Evolutionary conservation across 768 basidiomycete genomes (phyloP), one percentile per base, ranked within the genome.

Genomic region (Russula virescens): DNA sequence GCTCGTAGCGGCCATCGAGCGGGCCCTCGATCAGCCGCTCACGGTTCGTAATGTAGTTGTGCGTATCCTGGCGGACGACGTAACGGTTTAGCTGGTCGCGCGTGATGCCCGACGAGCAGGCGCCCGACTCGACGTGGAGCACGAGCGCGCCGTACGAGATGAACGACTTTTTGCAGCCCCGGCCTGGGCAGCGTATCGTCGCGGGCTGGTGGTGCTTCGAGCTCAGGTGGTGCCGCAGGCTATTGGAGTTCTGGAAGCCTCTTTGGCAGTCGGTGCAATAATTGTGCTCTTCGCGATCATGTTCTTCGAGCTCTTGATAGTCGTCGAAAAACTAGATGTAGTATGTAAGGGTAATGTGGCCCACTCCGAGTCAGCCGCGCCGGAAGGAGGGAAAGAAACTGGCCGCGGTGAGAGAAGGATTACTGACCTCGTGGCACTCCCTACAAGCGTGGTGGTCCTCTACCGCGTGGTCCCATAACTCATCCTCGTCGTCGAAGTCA

Each of bases 101-200:
- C 35, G 71, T 70, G 45, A 81, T 71, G 13, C 83, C 79, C 0
- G 86, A 86, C 25, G 65, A 55, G 69, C 88, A 88, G 3, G 69
- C 64, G 1, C 86, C 87, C 13, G 77, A 74, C 68, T 89, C 88
- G 69, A 87, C 77, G 70, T 90, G 88, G 34, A 81, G 78, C 35
- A 82, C 68, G 50, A 89, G 75, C 11, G 84, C 81, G 8, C 28
- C 78, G 47, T 67, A 73, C 21, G 80, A 82, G 55, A 83, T 70
- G 72, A 88, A 89, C 1, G 58, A 66, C 23, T 65, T 64, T 1
- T 61, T 71, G 68, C 88, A 89, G 40, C 77, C 76, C 5, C 21
- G 61, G 60, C 77, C 74, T 0, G 75, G 73, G 69, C 79, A 73
- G 64, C 72, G 43, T 74, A 71, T 63, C 61, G 70, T 70, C 60